Base-by-base conservation (phyloP, 352 stramenopile species). In the Phytophthora uliginosa region DNA sequence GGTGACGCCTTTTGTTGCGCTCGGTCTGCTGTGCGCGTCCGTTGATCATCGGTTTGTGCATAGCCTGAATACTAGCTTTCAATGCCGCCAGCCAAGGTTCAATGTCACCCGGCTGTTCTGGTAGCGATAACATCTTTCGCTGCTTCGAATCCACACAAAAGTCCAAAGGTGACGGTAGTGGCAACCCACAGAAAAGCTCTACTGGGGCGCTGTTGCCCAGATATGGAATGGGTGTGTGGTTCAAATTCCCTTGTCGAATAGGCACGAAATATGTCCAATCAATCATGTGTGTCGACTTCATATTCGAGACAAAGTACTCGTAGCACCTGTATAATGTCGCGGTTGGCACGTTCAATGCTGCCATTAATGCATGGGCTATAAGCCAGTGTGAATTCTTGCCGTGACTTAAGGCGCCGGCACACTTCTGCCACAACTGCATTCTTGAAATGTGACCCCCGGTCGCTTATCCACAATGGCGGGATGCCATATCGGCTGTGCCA, bases 331-430 rank as follows among this genome's bases (percentile, higher is more conserved):
- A 83, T 40, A 8, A 77, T 58, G 34, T 85, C 71, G 3, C 65
- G 63, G 22, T 83, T 85, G 2, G 74, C 18, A 1, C n/a, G n/a
- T n/a, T n/a, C n/a, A n/a, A n/a, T n/a, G n/a, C n/a, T 74, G 4
- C 71, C 78, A 40, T 81, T 82, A 8, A 75, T 72, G 74, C 75
- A 81, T n/a, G 71, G 72, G 4, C 24, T 54, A 63, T 81, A 83
- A 3, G 66, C 55, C 6, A 71, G 28, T 9, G 64, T 66, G 38
- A 81, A 74, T 13, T 74, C 22, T 51, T 84, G 77, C 0, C 69
- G 0, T 24, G 33, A 47, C 13, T 68, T 72, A 0, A 80, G 54
- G 0, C 60, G 45, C 26, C 31, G 18, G 20, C 40, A 61, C 4
- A 85, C 22, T 47, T 79, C 63, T 22, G 7, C 2, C 8, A 82